These are phyloP conservation scores for Naumovozyma dairenensis DNA, from an alignment of 805 yeast species.

Conservation along the genomic window DNA sequence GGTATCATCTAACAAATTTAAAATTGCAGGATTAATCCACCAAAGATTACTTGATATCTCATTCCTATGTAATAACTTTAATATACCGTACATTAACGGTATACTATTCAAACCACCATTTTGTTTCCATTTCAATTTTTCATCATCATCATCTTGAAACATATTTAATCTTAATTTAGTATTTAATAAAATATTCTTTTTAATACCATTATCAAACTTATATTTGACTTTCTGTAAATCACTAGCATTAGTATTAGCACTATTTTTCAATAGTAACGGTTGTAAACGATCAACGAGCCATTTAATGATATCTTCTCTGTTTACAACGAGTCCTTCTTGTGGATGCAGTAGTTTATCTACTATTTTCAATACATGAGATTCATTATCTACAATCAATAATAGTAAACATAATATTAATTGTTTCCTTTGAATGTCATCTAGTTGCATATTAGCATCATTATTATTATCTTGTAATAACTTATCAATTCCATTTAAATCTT, in stretches of 20 bases:
- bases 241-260: too few relatives aligned
- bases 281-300: not conserved
- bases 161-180: too few relatives aligned
- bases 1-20: constrained; percentile 25
- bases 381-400: too few relatives aligned
- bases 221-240: too few relatives aligned
- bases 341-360: not conserved
- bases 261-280: not conserved
- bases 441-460: too few relatives aligned
- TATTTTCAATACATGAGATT: not conserved
- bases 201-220: too few relatives aligned
- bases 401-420: too few relatives aligned
- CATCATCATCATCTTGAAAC: constrained; percentile 22
- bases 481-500: too few relatives aligned
- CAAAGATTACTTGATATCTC: constrained; percentile 22
- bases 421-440: too few relatives aligned
- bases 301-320: not conserved
- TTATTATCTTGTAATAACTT: too few relatives aligned
- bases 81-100: constrained; percentile 17
- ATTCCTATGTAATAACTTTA: constrained; percentile 10
- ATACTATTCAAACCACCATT: constrained; percentile 20
- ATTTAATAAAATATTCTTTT: too few relatives aligned
- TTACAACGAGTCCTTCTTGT: too few relatives aligned
- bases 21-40: constrained; percentile 29
- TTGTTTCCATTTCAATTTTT: constrained; percentile 13